Base-by-base conservation (phyloP, 306 rosid genomes). In the Citrullus amarus region DNA sequence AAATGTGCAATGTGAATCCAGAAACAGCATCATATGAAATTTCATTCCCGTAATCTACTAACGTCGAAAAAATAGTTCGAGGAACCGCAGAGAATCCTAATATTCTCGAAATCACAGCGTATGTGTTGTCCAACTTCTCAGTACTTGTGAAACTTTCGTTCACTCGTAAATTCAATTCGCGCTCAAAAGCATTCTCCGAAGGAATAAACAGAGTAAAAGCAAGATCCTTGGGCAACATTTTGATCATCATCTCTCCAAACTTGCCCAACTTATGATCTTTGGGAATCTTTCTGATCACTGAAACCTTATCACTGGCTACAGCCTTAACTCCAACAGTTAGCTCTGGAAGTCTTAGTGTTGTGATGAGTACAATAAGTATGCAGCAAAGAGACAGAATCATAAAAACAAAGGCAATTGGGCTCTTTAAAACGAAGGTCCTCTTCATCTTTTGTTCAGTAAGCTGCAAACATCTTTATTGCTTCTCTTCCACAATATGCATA, bases 191-290 rank as follows among this genome's bases (percentile, higher is more conserved):
- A 59, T 79, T 82, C 82, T 92, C 89, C 0, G 97, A 94, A 14
- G 98, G 98, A 48, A 91, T 78, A 65, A 92, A 95, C n/a, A 92
- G 78, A 0, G 97, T 95, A 41, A 95, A 95, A 41, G 90, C 84
- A 60, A 95, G 96, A 87, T 89, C 97, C 43, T 84, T 87, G 20
- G 97, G 97, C 84, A 95, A 80, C 97, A 92, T 91, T 46, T 88
- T 87, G 48, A 92, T 13, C 97, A 92, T 95, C 91, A 92, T 92
- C 82, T 84, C 86, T 15, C 93, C 97, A 28, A 92, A 86, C 76
- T 79, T 85, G 0, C 93, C 86, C 13, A 82, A 77, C 5, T 46
- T 75, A 4, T 39, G 72, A 77, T 83, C 73, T 48, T 83, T 62
- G 2, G 86, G 54, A 53, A 80, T 20, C 80, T 80, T 85, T 34